These are phyloP conservation scores for Phytophthora vignae DNA, from an alignment of 352 stramenopile genomes.

Conservation along the genomic window DNA sequence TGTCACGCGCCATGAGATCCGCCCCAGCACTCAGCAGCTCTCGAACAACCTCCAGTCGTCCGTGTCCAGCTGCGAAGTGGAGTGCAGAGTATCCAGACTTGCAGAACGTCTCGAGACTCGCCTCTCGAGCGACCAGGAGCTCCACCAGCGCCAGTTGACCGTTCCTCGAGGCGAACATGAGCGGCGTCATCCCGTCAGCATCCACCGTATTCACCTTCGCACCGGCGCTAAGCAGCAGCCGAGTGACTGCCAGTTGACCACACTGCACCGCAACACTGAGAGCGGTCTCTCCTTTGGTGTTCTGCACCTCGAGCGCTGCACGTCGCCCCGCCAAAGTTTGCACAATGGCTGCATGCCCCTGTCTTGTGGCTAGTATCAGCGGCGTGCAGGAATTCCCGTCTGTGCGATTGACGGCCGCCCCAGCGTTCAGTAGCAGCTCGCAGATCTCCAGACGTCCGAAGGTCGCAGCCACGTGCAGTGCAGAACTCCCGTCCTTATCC, in stretches of 20 bases:
- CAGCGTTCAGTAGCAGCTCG: slow-evolving; percentile 28
- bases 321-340: slow-evolving; percentile 11
- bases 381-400: slow-evolving; percentile 22
- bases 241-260: slow-evolving; percentile 22
- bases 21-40: slow-evolving; percentile 27
- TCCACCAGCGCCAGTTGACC: slow-evolving; percentile 27
- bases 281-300: slow-evolving; percentile 23
- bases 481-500: slow-evolving; percentile 16
- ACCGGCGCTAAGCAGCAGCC: slow-evolving; percentile 22
- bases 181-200: slow-evolving; percentile 28
- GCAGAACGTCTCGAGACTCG: slow-evolving; percentile 11
- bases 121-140: slow-evolving; percentile 25
- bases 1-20: slow-evolving; percentile 23
- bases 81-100: slow-evolving; percentile 27
- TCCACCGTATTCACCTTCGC: slow-evolving; percentile 24
- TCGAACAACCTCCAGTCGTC: slow-evolving; percentile 31
- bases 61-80: slow-evolving; percentile 29
- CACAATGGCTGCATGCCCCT: slow-evolving; percentile 24
- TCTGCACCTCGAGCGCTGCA: slow-evolving; percentile 24
- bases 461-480: slow-evolving; percentile 22
- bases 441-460: slow-evolving; percentile 23
- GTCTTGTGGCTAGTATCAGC: slow-evolving; percentile 34
- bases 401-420: slow-evolving; percentile 22
- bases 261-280: slow-evolving; percentile 31
- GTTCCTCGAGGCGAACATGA: slow-evolving; percentile 38